Evolutionary conservation across 108 stramenopile species (phyloP).

Genomic region (Pseudonitzschia delicatissima): DNA sequence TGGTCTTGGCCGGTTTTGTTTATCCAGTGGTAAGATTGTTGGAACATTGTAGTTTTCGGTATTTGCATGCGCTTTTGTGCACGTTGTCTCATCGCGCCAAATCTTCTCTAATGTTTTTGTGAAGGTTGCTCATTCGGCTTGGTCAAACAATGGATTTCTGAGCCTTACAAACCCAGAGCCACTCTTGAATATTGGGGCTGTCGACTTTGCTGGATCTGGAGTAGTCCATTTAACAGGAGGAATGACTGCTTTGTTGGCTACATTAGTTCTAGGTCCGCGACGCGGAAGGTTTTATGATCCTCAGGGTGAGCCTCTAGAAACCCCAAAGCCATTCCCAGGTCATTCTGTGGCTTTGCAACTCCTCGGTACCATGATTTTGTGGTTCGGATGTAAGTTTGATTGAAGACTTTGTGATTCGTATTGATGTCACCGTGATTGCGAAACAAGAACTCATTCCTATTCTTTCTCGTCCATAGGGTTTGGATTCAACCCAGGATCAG

Average conservation of each 20-base stretch:
- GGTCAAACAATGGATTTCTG: constrained; percentile 81
- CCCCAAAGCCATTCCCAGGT: constrained; percentile 54
- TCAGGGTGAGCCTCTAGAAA: constrained; percentile 47
- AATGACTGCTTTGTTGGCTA: constrained; percentile 53
- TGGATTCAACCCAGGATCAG: constrained; percentile 92
- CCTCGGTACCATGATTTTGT: constrained; percentile 76
- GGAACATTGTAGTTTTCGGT: too few relatives aligned
- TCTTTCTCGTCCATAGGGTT: constrained; percentile 75
- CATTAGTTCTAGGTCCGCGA: constrained; percentile 50
- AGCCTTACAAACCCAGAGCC: constrained; percentile 48
- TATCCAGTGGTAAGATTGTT: constrained; percentile 76
- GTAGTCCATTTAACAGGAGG: constrained; percentile 79
- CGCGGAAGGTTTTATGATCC: constrained; percentile 54
- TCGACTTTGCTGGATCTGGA: constrained; percentile 79
- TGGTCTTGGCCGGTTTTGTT: constrained; percentile 74
- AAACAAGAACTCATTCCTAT: background rate
- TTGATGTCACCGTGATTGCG: background rate
- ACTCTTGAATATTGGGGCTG: constrained; percentile 46
- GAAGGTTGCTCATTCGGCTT: constrained; percentile 63
- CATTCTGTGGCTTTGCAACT: constrained; percentile 73
- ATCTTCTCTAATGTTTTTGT: background rate
- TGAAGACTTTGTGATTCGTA: background rate
- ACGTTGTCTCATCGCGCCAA: constrained; percentile 53
- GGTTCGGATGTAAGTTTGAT: constrained; percentile 75
- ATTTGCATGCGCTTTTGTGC: constrained; percentile 26